A percentile compares a stretch with the other conserved stretches of the same genome.
These are phyloP conservation scores for Ophiocordyceps polyrhachis-furcata DNA, from an alignment of 2,329 filamentous ascomycete species.

Conservation along the genomic window DNA sequence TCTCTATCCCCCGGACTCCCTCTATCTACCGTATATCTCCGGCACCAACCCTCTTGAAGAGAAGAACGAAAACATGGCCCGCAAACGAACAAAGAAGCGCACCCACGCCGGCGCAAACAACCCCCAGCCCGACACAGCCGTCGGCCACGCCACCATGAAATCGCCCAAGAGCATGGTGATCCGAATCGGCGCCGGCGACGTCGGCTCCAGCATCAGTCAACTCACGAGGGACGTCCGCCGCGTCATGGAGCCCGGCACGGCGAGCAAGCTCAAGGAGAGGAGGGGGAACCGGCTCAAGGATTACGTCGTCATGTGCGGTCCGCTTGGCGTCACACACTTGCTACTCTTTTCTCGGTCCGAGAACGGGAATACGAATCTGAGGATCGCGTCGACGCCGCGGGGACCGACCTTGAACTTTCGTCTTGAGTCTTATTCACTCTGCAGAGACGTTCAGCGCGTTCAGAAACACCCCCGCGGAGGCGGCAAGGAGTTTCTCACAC, in stretches of 20 bases:
- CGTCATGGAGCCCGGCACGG: slow-evolving; percentile 94
- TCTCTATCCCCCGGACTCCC: neutral
- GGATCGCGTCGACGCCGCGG: slow-evolving; percentile 69
- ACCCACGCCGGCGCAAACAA: slow-evolving; percentile 57
- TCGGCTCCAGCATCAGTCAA: slow-evolving; percentile 80
- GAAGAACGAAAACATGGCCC: slow-evolving; percentile 63
- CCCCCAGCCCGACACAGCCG: slow-evolving; percentile 32
- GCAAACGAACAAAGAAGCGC: slow-evolving; percentile 68
- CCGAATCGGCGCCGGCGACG: slow-evolving; percentile 82
- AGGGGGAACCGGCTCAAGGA: slow-evolving; percentile 76
- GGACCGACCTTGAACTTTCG: slow-evolving; percentile 89
- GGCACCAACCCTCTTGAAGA: neutral
- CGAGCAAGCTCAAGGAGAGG: slow-evolving; percentile 73
- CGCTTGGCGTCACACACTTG: slow-evolving; percentile 80
- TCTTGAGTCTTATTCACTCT: slow-evolving; percentile 85
- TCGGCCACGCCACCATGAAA: slow-evolving; percentile 41
- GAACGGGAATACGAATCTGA: slow-evolving; percentile 79
- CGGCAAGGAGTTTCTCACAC: slow-evolving; percentile 68
- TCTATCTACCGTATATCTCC: too few species aligned
- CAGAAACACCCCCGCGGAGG: slow-evolving; percentile 68
- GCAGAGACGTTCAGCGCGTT: slow-evolving; percentile 72
- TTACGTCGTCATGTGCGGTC: slow-evolving; percentile 89
- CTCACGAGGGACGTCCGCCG: slow-evolving; percentile 75
- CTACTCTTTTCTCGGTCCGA: slow-evolving; percentile 83
- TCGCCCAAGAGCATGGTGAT: slow-evolving; percentile 97